Percentiles rank a stretch among this genome's conserved stretches.
Evolutionary conservation across 306 rosid genomes (phyloP).

Genomic region (Begonia fuchsioides): DNA sequence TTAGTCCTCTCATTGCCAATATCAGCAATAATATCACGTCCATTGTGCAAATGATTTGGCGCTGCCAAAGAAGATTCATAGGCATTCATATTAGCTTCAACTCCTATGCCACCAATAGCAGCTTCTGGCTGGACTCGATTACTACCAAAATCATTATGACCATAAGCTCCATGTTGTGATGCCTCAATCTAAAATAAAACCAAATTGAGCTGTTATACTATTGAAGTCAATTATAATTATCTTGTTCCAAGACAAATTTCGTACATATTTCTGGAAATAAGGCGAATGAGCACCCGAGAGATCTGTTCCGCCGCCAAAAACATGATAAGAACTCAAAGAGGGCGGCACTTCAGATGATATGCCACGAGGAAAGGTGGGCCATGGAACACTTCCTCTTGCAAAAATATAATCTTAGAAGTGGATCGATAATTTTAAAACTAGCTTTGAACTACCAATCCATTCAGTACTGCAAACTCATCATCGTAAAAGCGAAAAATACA

Average conservation of each 20-base stretch:
- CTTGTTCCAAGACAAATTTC: slow-evolving; percentile 3
- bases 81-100: slow-evolving; percentile 14
- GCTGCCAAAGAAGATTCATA: slow-evolving; percentile 25
- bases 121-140: slow-evolving; percentile 24
- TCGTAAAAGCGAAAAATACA: too few relatives aligned
- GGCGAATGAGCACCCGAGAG: slow-evolving; percentile 23
- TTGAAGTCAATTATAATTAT: slow-evolving; percentile 2
- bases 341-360: slow-evolving; percentile 35
- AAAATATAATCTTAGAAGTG: neutral
- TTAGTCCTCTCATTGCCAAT: slow-evolving; percentile 21
- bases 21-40: slow-evolving; percentile 21
- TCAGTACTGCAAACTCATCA: too few relatives aligned
- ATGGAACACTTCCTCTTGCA: slow-evolving; percentile 26
- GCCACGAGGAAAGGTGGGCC: slow-evolving; percentile 32
- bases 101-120: slow-evolving; percentile 11
- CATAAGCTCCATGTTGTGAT: slow-evolving; percentile 18
- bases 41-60: slow-evolving; percentile 12
- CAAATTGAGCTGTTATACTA: neutral
- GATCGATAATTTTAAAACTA: too few relatives aligned
- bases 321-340: slow-evolving; percentile 18
- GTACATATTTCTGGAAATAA: slow-evolving; percentile 36
- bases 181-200: slow-evolving; percentile 26
- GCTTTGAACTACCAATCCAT: too few relatives aligned
- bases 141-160: slow-evolving; percentile 22
- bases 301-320: slow-evolving; percentile 13